These are phyloP conservation scores for Arthrobotrys sinensis DNA, from an alignment of 2,329 filamentous ascomycete genomes.

Conservation along the genomic window DNA sequence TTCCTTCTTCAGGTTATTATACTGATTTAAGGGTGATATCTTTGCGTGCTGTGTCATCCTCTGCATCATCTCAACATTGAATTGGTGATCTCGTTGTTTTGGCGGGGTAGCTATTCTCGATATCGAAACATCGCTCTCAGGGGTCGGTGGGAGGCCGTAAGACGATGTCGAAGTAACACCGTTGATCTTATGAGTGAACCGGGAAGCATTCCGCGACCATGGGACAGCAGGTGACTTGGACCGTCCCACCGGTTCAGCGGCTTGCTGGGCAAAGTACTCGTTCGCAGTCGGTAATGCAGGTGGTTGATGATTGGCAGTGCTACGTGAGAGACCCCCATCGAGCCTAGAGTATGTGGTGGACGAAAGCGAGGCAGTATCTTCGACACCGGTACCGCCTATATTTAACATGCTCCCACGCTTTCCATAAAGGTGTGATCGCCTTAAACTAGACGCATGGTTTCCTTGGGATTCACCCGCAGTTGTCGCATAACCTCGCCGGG, in stretches of 20 bases:
- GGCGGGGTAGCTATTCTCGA: conserved; percentile 53
- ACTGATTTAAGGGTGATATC: conserved; percentile 55
- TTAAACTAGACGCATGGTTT: conserved; percentile 36
- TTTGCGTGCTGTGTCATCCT: conserved; percentile 60
- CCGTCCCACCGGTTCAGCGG: conserved; percentile 24
- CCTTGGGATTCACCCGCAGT: conserved; percentile 38
- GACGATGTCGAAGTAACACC: conserved; percentile 36
- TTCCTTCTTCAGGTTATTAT: conserved; percentile 41
- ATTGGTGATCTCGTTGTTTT: conserved; percentile 49
- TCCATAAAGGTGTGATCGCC: conserved; percentile 53
- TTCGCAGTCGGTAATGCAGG: conserved; percentile 37
- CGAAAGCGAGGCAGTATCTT: conserved; percentile 17
- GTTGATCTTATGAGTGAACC: conserved; percentile 42
- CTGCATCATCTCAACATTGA: conserved; percentile 60
- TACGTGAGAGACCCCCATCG: conserved; percentile 22
- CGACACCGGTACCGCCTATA: conserved; percentile 10
- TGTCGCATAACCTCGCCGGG: conserved; percentile 53
- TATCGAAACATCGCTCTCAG: conserved; percentile 56
- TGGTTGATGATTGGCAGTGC: conserved; percentile 1
- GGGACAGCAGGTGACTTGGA: conserved; percentile 44
- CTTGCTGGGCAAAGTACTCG: conserved; percentile 51
- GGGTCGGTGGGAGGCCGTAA: conserved; percentile 56
- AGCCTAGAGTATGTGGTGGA: conserved; percentile 45
- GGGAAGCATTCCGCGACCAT: conserved; percentile 32
- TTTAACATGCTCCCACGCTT: conserved; percentile 36